Base-by-base conservation (phyloP, 2,329 filamentous ascomycete genomes). In the Chalaropsis ovoidea region DNA sequence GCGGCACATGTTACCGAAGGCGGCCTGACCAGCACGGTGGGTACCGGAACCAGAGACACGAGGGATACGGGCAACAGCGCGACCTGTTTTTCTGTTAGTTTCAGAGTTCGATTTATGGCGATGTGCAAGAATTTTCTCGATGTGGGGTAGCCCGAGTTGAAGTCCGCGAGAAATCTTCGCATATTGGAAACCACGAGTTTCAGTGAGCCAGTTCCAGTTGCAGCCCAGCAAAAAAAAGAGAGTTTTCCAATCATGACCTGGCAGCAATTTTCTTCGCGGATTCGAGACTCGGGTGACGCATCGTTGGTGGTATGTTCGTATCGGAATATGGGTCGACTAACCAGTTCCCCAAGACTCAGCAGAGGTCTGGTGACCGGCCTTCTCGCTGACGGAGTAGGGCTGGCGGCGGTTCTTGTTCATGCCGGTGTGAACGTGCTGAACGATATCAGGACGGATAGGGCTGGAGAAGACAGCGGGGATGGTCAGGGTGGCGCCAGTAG, bases 391-490 rank as follows among this genome's bases (percentile, higher is more conserved):
- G 76, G 94, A 86, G 81, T 99, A 99, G 74, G 94, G 92, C 76
- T 99, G 94, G 79, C 94, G 89, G 88, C 95, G 96, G 88, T 99
- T 99, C 90, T 99, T 99, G 79, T 93, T 93, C 85, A 99, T 95
- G 76, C 94, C 94, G 76, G 90, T 95, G 88, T 99, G 94, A 76
- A 97, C 88, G 80, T 92, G 88, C 86, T 97, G 93, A 78, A 99
- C 94, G 78, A 99, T 96, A 82, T 99, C 94, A 76, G 92, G 89
- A 79, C 94, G 93, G 85, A 99, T 97, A 74, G 94, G 94, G 74
- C 89, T 86, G 80, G 86, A 86, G 89, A 99, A 99, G 82, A 99
- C 93, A 81, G 90, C 86, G 77, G 95, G 94, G 75, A 97, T 87
- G 78, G 94, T 85, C 80, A 92, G 86, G 77, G 92, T 93, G 79